Base-by-base conservation (phyloP, 2,329 filamentous ascomycete species). In the Claviceps arundinis region DNA sequence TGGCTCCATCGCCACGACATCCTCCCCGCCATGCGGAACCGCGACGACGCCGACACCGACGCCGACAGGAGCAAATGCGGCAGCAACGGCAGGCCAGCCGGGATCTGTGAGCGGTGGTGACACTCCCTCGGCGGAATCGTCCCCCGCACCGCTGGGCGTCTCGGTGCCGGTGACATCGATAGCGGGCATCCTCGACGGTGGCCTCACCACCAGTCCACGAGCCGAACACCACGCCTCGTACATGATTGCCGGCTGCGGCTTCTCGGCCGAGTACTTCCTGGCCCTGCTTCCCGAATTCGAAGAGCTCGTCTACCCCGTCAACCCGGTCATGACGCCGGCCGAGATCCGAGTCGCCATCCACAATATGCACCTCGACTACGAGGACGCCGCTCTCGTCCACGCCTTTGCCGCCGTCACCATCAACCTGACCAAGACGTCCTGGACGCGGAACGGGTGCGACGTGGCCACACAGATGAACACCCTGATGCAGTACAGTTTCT, bases 371-470 rank as follows among this genome's bases (percentile, higher is more conserved):
- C 52, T 53, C 11, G 61, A 58, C 48, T 56, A 61, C 34, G 64
- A 69, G 43, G 65, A 70, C 38, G 58, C 64, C 0, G 67, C 67
- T 0, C 59, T 70, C 26, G 64, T 68, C 1, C 68, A 68, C 45
- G 63, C 65, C 2, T 68, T 62, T 37, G 66, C 60, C 1, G 64
- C 67, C 8, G 59, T 68, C 14, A 70, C 67, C 7, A 63, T 68
- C 55, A 68, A 68, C 48, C 56, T 69, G 19, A 64, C 62, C 0
- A 62, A 64, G 41, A 63, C 63, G 0, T 60, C 63, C 0, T 62
- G 59, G 55, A 62, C 59, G 2, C 47, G 59, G 13, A 58, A 64
- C 13, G 62, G 60, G 19, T 46, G 48, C 5, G 65, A 67, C 16
- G 53, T 63, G 4, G 58, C 62, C 0, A 50, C 58, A 0, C 64